A percentile compares a stretch with the other conserved stretches of the same genome.
Conservation (phyloP, 805 yeast species). For the Candida nitratophila region DNA sequence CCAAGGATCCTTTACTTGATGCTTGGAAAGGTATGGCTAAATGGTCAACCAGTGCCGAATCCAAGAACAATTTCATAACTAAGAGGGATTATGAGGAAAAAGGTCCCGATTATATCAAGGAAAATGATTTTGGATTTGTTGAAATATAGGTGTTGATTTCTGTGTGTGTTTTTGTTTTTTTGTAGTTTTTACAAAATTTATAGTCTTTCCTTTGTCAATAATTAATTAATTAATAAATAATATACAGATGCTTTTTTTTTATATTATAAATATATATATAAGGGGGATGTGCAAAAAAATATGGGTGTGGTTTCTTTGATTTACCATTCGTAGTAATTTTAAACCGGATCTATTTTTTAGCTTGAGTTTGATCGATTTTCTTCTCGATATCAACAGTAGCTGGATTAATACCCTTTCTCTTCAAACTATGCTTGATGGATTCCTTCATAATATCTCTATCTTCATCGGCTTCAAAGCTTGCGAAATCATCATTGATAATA, state of each 20-base stretch:
- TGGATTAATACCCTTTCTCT: slow-evolving; percentile 71
- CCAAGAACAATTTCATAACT: slow-evolving; percentile 43
- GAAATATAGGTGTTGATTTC: slow-evolving; percentile 13
- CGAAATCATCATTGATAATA: slow-evolving; percentile 79
- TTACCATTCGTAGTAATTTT: background rate
- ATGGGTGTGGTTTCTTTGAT: background rate
- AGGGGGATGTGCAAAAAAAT: background rate
- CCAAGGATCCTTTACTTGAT: slow-evolving; percentile 65
- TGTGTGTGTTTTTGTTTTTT: background rate
- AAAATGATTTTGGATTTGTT: slow-evolving; percentile 62
- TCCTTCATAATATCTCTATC: slow-evolving; percentile 68
- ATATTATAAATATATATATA: background rate
- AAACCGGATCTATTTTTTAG: background rate
- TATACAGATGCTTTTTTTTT: background rate
- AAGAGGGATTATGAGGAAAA: slow-evolving; percentile 75
- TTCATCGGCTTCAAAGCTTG: slow-evolving; percentile 68
- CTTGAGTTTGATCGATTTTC: slow-evolving; percentile 10
- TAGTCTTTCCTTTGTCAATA: background rate
- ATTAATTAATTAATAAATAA: too few relatives aligned
- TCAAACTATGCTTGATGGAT: slow-evolving; percentile 56
- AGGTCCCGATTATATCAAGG: slow-evolving; percentile 86
- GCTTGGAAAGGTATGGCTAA: slow-evolving; percentile 94
- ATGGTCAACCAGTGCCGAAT: slow-evolving; percentile 51
- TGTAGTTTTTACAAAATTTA: too few relatives aligned
- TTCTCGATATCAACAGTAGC: slow-evolving; percentile 28